phyloP scores from a whole-genome alignment of 805 yeast genomes.

The Starmerella ratchasimensis region DNA sequence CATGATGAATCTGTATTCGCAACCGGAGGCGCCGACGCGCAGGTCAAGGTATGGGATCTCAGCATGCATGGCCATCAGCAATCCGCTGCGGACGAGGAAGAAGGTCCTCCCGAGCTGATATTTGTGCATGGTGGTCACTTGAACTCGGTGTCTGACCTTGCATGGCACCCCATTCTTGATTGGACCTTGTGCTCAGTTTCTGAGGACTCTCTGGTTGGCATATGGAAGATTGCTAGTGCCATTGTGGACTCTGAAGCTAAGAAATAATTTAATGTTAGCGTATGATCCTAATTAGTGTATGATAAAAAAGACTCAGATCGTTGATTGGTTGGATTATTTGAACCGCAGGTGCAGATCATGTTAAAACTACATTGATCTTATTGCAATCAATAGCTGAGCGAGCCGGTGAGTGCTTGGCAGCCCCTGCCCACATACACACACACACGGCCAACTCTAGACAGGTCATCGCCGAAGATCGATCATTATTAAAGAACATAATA shows the following conservation, averaged over 20 bases:
- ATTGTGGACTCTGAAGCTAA: conserved; percentile 22
- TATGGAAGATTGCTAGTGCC: conserved; percentile 56
- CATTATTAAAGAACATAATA: too few species aligned
- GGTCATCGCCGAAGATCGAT: too few species aligned
- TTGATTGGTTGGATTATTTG: too few species aligned
- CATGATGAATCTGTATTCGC: conserved; percentile 40
- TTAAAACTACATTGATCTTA: too few species aligned
- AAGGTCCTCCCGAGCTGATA: conserved; percentile 60
- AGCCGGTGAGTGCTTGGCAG: too few species aligned
- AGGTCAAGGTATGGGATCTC: conserved; percentile 67
- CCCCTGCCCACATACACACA: too few species aligned
- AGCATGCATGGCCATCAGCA: conserved; percentile 38
- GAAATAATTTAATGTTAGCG: not conserved
- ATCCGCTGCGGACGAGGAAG: conserved; percentile 40
- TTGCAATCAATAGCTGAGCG: too few species aligned
- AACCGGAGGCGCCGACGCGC: conserved; percentile 50
- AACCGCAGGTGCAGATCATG: too few species aligned
- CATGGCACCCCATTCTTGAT: conserved; percentile 48
- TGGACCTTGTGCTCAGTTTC: conserved; percentile 54
- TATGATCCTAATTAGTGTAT: too few species aligned
- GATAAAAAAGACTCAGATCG: too few species aligned
- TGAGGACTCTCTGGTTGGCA: conserved; percentile 60
- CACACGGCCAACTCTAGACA: too few species aligned
- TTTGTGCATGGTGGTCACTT: conserved; percentile 87
- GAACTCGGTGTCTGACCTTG: conserved; percentile 49